A percentile compares a stretch with the other conserved stretches of the same genome.
Conservation (phyloP, 1,139 yeast genomes). For the Saccharomycopsis hybrid region DNA sequence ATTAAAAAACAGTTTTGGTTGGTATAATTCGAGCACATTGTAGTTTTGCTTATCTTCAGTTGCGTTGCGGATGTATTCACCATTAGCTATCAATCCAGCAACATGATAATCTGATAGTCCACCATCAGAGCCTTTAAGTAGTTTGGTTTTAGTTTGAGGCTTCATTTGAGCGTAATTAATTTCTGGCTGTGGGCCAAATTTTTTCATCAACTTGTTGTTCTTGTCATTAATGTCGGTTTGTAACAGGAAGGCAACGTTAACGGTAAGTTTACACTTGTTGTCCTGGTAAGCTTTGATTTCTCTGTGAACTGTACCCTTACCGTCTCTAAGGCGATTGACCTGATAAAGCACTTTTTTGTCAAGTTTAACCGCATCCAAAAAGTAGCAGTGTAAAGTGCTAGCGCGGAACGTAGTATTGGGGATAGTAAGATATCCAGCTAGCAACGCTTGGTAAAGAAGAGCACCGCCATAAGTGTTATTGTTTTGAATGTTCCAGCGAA, state of each 20-base stretch:
- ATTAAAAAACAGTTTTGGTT: neutral
- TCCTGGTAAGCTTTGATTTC: constrained; percentile 10
- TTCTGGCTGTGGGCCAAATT: constrained; percentile 13
- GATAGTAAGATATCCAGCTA: constrained; percentile 7
- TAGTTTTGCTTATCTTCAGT: neutral
- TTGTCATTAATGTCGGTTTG: neutral
- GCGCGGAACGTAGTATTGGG: neutral
- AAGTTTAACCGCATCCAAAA: constrained; percentile 2
- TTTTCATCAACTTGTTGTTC: neutral
- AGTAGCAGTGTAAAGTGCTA: constrained; percentile 8
- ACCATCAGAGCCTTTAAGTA: neutral
- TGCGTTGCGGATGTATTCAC: neutral
- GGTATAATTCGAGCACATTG: neutral
- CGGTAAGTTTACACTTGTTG: neutral
- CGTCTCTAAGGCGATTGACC: constrained; percentile 8
- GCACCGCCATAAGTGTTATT: constrained; percentile 16
- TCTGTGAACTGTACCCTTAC: constrained; percentile 11
- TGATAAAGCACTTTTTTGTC: neutral
- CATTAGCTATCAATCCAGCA: too few species aligned
- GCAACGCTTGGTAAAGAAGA: constrained; percentile 5
- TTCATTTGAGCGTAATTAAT: constrained; percentile 1
- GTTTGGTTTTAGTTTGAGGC: neutral
- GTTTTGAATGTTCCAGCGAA: constrained; percentile 2
- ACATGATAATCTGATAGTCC: neutral
- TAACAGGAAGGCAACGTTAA: neutral